These are phyloP conservation scores for Acorus gramineus DNA, from an alignment of 106 monocot species.

Conservation along the genomic window DNA sequence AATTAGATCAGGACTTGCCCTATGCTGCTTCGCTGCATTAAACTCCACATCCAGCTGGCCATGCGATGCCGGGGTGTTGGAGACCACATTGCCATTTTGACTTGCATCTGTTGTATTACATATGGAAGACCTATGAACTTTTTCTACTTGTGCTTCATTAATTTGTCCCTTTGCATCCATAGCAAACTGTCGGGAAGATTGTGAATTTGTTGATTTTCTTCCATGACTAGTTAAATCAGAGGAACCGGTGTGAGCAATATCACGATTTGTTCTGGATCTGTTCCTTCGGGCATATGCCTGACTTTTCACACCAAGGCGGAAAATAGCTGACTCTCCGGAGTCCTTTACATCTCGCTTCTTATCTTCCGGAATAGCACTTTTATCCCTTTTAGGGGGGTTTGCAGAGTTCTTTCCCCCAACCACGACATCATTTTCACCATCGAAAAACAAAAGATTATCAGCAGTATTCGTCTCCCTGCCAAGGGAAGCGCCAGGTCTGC, in stretches of 20 bases:
- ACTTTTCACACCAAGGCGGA: conserved; percentile 57
- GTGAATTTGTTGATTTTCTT: conserved; percentile 20
- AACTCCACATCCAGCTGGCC: conserved; percentile 30
- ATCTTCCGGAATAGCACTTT: conserved; percentile 26
- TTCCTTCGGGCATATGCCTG: conserved; percentile 87
- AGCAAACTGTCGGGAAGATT: conserved; percentile 11
- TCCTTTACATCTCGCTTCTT: conserved; percentile 35
- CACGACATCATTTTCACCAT: conserved; percentile 42
- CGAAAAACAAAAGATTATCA: conserved; percentile 76
- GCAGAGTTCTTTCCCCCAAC: conserved; percentile 33
- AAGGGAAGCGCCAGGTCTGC: conserved; percentile 34
- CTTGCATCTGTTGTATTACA: conserved; percentile 44
- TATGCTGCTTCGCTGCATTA: conserved; percentile 10
- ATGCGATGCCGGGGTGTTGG: conserved; percentile 14
- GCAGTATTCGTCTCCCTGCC: conserved; percentile 64
- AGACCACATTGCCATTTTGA: conserved; percentile 19
- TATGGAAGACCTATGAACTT: conserved; percentile 24
- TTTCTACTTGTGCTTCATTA: conserved; percentile 19
- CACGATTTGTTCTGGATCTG: conserved; percentile 48
- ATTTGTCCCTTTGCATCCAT: conserved; percentile 17
- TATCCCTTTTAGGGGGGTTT: conserved; percentile 35
- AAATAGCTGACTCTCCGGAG: conserved; percentile 53
- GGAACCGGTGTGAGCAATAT: conserved; percentile 16
- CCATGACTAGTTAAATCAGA: conserved; percentile 18
- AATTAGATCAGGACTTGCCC: conserved; percentile 1